These are phyloP conservation scores for Lepiota brunneoincarnata DNA, from an alignment of 768 basidiomycete genomes.

Conservation along the genomic window DNA sequence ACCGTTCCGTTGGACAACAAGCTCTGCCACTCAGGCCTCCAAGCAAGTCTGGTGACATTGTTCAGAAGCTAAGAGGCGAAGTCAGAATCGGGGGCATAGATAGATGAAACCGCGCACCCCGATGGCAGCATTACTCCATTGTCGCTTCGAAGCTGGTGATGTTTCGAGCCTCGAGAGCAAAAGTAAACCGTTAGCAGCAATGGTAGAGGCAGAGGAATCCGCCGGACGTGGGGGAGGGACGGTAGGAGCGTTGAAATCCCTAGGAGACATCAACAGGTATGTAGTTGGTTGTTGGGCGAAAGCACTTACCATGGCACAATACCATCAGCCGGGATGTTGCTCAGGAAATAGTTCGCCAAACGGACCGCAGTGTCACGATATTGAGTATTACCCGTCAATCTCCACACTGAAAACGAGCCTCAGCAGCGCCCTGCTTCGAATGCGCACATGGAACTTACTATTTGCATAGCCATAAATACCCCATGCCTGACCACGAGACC, in stretches of 20 bases:
- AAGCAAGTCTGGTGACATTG: slow-evolving; percentile 48
- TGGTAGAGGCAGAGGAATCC: slow-evolving; percentile 69
- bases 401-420: slow-evolving; percentile 46
- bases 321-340: slow-evolving; percentile 55
- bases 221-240: slow-evolving; percentile 52
- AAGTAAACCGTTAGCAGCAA: slow-evolving; percentile 58
- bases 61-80: slow-evolving; percentile 36
- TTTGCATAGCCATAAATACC: slow-evolving; percentile 68
- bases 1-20: slow-evolving; percentile 66
- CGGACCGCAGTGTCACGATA: slow-evolving; percentile 62
- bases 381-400: slow-evolving; percentile 41
- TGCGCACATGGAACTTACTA: slow-evolving; percentile 40
- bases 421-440: neutral
- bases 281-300: neutral
- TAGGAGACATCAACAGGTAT: slow-evolving; percentile 21
- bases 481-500: slow-evolving; percentile 76
- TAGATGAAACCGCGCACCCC: slow-evolving; percentile 29
- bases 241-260: slow-evolving; percentile 74
- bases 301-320: slow-evolving; percentile 62
- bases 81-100: neutral
- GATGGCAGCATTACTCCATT: slow-evolving; percentile 50
- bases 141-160: slow-evolving; percentile 26
- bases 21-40: slow-evolving; percentile 62
- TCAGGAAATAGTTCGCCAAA: slow-evolving; percentile 59
- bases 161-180: slow-evolving; percentile 47